Conservation (phyloP, 345 rosid species). For the Corchorus capsularis region DNA sequence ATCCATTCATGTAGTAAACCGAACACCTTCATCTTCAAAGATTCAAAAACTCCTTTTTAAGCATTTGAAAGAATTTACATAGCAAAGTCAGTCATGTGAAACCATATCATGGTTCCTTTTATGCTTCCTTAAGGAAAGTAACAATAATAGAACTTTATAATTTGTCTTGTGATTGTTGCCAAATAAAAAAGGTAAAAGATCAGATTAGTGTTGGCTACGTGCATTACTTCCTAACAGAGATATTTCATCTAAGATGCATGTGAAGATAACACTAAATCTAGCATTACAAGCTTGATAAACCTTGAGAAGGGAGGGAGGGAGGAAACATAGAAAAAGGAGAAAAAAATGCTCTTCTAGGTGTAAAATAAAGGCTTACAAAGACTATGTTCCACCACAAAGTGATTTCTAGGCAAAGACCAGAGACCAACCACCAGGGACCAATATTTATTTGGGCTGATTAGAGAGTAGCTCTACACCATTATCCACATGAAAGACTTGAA, state of each 20-base stretch:
- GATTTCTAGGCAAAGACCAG: neutral
- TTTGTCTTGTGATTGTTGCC: neutral
- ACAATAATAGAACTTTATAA: neutral
- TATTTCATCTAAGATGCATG: neutral
- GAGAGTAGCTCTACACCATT: neutral
- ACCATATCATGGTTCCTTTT: neutral
- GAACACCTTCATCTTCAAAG: neutral
- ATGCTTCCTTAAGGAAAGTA: neutral
- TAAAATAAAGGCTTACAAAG: too few species aligned
- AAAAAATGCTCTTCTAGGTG: too few species aligned
- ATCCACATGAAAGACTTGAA: neutral
- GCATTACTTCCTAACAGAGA: neutral
- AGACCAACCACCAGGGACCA: too few species aligned
- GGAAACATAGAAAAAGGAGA: too few species aligned
- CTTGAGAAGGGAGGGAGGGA: too few species aligned
- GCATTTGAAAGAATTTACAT: neutral
- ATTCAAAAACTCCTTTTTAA: neutral
- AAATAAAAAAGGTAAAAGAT: neutral
- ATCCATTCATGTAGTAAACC: conserved; percentile 2
- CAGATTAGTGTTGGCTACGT: too few species aligned
- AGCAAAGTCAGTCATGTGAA: neutral
- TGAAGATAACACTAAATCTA: neutral
- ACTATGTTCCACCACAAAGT: too few species aligned
- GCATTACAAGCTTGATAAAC: neutral
- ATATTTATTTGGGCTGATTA: neutral